Evolutionary conservation across 1,284 basidiomycete genomes (phyloP).

Genomic region (Boletus chippewaensis): DNA sequence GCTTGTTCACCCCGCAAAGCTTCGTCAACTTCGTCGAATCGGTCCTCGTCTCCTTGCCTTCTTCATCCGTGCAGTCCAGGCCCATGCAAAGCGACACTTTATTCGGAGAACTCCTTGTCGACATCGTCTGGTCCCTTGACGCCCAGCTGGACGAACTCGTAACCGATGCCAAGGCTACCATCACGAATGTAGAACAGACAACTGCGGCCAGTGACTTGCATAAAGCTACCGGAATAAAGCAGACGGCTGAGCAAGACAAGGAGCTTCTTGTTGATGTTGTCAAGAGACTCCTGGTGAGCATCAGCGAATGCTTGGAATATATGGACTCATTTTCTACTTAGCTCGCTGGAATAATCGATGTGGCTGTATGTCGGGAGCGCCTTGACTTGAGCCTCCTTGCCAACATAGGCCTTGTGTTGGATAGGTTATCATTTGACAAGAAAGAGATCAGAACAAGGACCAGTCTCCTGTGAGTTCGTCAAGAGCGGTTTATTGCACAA

Average conservation of each 20-base stretch:
- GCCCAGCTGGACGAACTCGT: constrained; percentile 65
- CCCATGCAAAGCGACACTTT: constrained; percentile 36
- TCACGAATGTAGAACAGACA: constrained; percentile 19
- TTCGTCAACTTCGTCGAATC: constrained; percentile 55
- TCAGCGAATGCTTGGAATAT: background rate
- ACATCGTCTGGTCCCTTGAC: constrained; percentile 75
- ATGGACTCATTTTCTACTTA: constrained; percentile 6
- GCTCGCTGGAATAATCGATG: constrained; percentile 45
- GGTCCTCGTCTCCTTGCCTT: constrained; percentile 55
- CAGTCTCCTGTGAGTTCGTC: constrained; percentile 62
- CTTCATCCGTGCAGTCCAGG: constrained; percentile 41
- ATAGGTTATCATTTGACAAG: constrained; percentile 57
- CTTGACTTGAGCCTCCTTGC: constrained; percentile 60
- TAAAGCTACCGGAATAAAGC: constrained; percentile 40
- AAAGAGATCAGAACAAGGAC: constrained; percentile 75
- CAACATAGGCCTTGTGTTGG: constrained; percentile 55
- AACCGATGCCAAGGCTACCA: constrained; percentile 41
- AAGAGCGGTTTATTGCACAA: background rate
- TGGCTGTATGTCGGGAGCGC: constrained; percentile 61
- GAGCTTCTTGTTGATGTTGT: constrained; percentile 52
- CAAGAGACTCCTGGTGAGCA: constrained; percentile 58
- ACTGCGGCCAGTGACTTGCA: constrained; percentile 10
- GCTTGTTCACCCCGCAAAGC: constrained; percentile 39
- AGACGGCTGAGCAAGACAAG: constrained; percentile 56
- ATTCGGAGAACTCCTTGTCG: constrained; percentile 66